phyloP scores from a whole-genome alignment of 2,329 filamentous ascomycete species.

The Zasmidium angulare region DNA sequence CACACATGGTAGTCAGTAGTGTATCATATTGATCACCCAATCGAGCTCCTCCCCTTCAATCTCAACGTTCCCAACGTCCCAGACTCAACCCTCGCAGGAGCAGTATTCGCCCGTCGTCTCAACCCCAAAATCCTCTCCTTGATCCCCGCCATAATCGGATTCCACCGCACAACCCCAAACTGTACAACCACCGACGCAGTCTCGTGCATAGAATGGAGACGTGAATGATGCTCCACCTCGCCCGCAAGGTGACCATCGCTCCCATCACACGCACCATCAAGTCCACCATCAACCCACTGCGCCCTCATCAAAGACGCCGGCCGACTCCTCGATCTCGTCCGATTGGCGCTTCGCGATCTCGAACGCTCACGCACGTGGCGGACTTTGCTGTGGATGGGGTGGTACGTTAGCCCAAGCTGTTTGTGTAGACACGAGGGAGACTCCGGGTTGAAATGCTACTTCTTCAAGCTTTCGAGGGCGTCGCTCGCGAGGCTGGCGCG shows the following conservation, averaged over 20 bases:
- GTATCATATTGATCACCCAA: neutral
- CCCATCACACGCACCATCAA: constrained; percentile 19
- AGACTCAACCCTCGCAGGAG: constrained; percentile 23
- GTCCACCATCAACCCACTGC: constrained; percentile 3
- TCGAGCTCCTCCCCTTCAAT: neutral
- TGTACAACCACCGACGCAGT: too few species aligned
- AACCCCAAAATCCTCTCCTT: constrained; percentile 22
- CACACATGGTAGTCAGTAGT: too few species aligned
- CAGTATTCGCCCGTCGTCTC: constrained; percentile 24
- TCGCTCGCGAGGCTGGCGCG: constrained; percentile 25
- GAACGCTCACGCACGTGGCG: neutral
- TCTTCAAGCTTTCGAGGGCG: constrained; percentile 32
- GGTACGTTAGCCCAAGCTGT: constrained; percentile 6
- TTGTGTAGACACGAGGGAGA: constrained; percentile 4
- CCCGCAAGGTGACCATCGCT: constrained; percentile 11
- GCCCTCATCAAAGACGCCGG: neutral
- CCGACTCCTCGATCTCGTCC: neutral
- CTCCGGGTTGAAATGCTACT: constrained; percentile 26
- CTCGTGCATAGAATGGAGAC: too few species aligned
- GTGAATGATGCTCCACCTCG: neutral
- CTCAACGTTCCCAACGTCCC: constrained; percentile 7
- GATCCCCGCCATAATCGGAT: constrained; percentile 24
- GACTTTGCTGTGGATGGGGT: neutral
- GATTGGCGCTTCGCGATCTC: constrained; percentile 12
- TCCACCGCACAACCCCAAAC: constrained; percentile 1